Conservation (phyloP, 179 eudicot genomes). For the Corrigiola litoralis region DNA sequence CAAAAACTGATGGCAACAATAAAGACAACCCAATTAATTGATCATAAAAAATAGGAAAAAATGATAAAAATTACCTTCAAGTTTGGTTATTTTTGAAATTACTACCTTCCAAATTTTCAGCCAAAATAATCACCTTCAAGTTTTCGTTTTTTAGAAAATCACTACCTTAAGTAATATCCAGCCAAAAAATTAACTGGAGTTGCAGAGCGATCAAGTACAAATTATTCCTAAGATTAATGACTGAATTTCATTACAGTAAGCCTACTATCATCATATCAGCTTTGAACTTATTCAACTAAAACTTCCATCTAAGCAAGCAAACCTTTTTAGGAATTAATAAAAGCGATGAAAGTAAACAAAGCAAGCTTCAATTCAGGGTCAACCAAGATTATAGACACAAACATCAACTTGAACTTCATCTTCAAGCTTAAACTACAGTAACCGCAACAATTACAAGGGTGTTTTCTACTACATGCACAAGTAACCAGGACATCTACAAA, state of each 20-base stretch:
- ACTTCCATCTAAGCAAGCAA: not conserved
- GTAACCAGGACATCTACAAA: not conserved
- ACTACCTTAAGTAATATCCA: too few relatives aligned
- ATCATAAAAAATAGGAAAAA: too few relatives aligned
- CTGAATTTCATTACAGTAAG: too few relatives aligned
- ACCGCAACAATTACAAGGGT: not conserved
- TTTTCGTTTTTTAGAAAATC: too few relatives aligned
- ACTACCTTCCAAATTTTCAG: too few relatives aligned
- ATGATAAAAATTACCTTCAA: too few relatives aligned
- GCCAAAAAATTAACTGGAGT: not conserved
- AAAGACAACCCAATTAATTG: too few relatives aligned
- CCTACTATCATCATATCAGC: not conserved
- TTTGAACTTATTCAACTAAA: not conserved
- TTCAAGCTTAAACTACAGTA: not conserved
- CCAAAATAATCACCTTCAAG: too few relatives aligned
- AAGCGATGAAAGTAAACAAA: not conserved
- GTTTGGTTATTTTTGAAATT: too few relatives aligned
- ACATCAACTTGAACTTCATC: not conserved
- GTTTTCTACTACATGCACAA: not conserved
- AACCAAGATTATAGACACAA: not conserved
- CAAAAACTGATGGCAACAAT: too few relatives aligned
- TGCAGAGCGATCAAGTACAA: not conserved
- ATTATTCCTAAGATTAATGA: not conserved
- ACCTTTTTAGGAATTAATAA: not conserved
- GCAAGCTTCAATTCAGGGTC: not conserved